A percentile compares a stretch with the other conserved stretches of the same genome.
These are phyloP conservation scores for Erodium chrysanthum DNA, from an alignment of 441 rosid genomes.

Conservation along the genomic window DNA sequence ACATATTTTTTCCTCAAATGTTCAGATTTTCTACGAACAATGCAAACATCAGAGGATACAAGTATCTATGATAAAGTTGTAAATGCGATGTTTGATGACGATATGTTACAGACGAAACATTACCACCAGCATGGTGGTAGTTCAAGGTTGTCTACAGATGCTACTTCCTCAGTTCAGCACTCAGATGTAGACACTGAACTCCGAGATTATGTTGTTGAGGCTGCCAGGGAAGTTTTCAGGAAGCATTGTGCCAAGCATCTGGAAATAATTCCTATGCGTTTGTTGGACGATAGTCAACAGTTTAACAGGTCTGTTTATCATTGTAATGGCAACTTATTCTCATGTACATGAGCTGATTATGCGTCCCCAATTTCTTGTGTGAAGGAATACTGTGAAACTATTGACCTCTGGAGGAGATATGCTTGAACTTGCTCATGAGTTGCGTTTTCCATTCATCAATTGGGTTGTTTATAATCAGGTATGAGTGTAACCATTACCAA, in stretches of 20 bases:
- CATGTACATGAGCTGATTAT: slow-evolving; percentile 20
- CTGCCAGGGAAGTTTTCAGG: slow-evolving; percentile 67
- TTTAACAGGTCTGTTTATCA: slow-evolving; percentile 40
- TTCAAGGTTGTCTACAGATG: slow-evolving; percentile 32
- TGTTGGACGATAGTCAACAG: slow-evolving; percentile 56
- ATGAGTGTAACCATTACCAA: slow-evolving; percentile 11
- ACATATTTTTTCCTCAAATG: slow-evolving; percentile 21
- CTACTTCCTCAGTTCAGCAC: slow-evolving; percentile 41
- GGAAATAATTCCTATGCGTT: slow-evolving; percentile 61
- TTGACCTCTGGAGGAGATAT: slow-evolving; percentile 84
- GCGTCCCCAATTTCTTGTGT: slow-evolving; percentile 24
- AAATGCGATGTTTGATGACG: slow-evolving; percentile 73
- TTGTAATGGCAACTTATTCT: not conserved
- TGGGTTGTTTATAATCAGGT: slow-evolving; percentile 78
- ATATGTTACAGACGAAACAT: slow-evolving; percentile 41
- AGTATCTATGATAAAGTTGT: slow-evolving; percentile 76
- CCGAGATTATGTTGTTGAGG: slow-evolving; percentile 70
- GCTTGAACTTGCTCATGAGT: slow-evolving; percentile 84
- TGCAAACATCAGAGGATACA: slow-evolving; percentile 85
- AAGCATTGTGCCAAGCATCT: slow-evolving; percentile 84
- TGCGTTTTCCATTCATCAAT: slow-evolving; percentile 70
- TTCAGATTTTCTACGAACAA: slow-evolving; percentile 70
- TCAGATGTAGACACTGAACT: slow-evolving; percentile 61
- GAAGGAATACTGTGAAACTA: slow-evolving; percentile 84
- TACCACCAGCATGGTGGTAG: slow-evolving; percentile 38